Conservation (phyloP, 169 alveolate genomes). For the Eimeria tenella region DNA sequence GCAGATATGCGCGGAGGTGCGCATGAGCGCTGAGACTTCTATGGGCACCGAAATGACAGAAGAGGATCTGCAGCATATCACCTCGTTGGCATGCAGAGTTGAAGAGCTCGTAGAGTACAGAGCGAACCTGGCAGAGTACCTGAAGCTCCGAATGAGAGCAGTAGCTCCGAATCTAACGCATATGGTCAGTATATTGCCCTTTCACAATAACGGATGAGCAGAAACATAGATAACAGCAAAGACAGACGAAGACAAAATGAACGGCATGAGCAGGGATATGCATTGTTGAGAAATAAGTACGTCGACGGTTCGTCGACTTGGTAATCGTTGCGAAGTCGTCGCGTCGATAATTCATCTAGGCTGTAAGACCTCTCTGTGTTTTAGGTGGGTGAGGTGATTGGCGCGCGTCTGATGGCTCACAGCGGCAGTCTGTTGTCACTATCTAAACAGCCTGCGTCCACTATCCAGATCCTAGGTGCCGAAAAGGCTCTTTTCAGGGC, state of each 20-base stretch:
- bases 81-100: constrained; percentile 96
- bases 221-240: too few species aligned
- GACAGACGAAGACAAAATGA: too few species aligned
- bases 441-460: constrained; percentile 99
- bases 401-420: constrained; percentile 99
- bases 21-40: constrained; percentile 99
- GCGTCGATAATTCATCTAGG: not conserved
- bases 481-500: constrained; percentile 99
- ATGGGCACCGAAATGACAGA: constrained; percentile 99
- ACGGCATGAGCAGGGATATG: too few species aligned
- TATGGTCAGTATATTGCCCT: constrained; percentile 85
- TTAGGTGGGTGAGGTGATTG: constrained; percentile 99
- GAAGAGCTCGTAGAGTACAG: constrained; percentile 96
- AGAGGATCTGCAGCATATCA: constrained; percentile 96
- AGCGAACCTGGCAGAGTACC: constrained; percentile 94
- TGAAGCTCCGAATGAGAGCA: constrained; percentile 98
- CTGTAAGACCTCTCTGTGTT: not conserved
- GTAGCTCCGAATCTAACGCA: constrained; percentile 99
- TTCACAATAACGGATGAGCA: too few species aligned
- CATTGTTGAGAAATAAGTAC: too few species aligned
- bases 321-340: not conserved
- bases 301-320: too few species aligned
- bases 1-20: constrained; percentile 97
- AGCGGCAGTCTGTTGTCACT: constrained; percentile 98
- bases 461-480: constrained; percentile 98